Base-by-base conservation (phyloP, 495 filamentous ascomycete species). In the Aspergillus hancockii region DNA sequence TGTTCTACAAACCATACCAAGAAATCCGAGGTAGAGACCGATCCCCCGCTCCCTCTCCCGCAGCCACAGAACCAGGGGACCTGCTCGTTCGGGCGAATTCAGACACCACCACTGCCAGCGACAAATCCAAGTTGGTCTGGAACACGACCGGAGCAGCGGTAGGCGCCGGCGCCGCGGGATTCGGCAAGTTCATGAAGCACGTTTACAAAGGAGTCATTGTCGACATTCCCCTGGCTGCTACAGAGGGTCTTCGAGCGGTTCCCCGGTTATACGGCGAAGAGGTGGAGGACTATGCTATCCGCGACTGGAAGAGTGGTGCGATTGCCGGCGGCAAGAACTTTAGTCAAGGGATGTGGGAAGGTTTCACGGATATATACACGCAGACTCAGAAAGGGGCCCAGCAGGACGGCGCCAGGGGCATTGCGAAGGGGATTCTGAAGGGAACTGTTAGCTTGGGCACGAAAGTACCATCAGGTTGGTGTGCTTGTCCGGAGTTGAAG, bases 171-270 rank as follows among this genome's bases (percentile, higher is more conserved):
- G 69, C 67, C 1, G 74, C 69, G 22, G 71, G 73, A 14, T 49
- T 79, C 8, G 75, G 74, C 1, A 67, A 72, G 28, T 60, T 76
- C 23, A 52, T 69, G 13, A 64, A 67, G 4, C 57, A 63, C 28
- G 67, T 67, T 49, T 72, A 67, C 56, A 78, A 74, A 57, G 75
- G 73, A 1, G 53, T 71, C 9, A 31, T 74, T 16, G 86, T 93
- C 59, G 88, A 92, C 63, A 77, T 94, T 21, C 81, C 83, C 5
- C 73, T 92, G 1, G 89, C 91, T 0, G 67, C 93, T 3, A 84
- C 88, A 3, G 90, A 93, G 64, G 91, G 91, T 1, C 89, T 93
- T 58, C 90, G 93, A 67, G 92, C 92, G 61, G 88, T 90, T 0
- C 92, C 92, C 0, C 82, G 89, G 0, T 76, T 96, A 1, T 91